These are phyloP conservation scores for Chloranthus sessilifolius DNA, from an alignment of 164 flowering plant species.

Conservation along the genomic window DNA sequence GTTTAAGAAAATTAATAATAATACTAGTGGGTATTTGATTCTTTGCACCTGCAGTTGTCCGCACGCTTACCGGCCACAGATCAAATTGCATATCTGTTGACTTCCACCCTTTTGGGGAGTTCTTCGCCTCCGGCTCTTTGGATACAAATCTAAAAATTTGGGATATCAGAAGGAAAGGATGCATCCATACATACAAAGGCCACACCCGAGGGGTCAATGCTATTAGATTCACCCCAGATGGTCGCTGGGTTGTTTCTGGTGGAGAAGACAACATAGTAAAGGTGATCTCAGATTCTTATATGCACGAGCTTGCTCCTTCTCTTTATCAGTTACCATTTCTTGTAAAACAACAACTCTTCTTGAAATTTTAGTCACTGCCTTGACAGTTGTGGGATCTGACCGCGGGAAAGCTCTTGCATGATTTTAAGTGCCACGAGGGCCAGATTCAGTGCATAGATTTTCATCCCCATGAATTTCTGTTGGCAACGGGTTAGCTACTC, in stretches of 20 bases:
- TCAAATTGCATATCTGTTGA: constrained; percentile 96
- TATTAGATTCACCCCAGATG: constrained; percentile 97
- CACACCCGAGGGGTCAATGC: constrained; percentile 95
- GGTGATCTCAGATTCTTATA: too few species aligned
- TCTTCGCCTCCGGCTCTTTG: constrained; percentile 98
- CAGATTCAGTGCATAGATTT: constrained; percentile 94
- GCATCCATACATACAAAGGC: constrained; percentile 98
- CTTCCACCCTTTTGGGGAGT: constrained; percentile 99
- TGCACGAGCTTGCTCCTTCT: too few species aligned
- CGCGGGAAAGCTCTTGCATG: constrained; percentile 96
- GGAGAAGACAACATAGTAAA: constrained; percentile 94
- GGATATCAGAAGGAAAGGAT: constrained; percentile 97
- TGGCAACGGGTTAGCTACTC: constrained; percentile 77
- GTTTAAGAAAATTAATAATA: too few species aligned
- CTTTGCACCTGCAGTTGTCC: constrained; percentile 60
- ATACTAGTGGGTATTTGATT: constrained; percentile 3
- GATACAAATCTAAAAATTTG: constrained; percentile 98
- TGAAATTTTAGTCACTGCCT: neutral
- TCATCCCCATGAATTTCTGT: constrained; percentile 95
- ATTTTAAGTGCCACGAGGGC: constrained; percentile 93
- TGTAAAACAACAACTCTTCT: too few species aligned
- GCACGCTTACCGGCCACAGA: constrained; percentile 94
- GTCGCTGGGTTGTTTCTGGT: constrained; percentile 99
- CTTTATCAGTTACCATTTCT: neutral
- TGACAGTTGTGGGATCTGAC: constrained; percentile 96